Evolutionary conservation across 2,329 filamentous ascomycete genomes (phyloP).

Genomic region (Penicillium sp.): DNA sequence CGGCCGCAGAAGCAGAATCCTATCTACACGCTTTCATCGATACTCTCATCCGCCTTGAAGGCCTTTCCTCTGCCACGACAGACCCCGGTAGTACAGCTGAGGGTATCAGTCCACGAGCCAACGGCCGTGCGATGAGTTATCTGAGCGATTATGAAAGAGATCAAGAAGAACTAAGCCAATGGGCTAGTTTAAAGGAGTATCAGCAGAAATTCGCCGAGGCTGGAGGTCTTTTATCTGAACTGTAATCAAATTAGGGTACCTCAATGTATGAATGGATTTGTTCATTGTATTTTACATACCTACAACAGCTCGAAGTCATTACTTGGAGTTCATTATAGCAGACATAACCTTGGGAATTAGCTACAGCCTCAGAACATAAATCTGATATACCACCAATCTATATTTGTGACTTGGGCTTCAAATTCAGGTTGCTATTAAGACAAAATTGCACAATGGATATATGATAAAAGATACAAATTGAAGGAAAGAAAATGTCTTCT

Average conservation of each 20-base stretch:
- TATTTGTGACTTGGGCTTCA: too few species aligned
- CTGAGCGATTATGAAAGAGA: constrained; percentile 58
- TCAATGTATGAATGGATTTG: neutral
- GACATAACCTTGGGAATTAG: too few species aligned
- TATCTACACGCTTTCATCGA: constrained; percentile 72
- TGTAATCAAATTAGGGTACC: constrained; percentile 18
- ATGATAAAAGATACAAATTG: neutral
- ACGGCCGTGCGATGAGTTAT: constrained; percentile 37
- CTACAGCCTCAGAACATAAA: too few species aligned
- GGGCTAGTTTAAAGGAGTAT: constrained; percentile 77
- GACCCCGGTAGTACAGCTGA: constrained; percentile 32
- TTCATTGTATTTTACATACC: neutral
- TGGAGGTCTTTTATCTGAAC: constrained; percentile 50
- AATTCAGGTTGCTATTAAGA: neutral
- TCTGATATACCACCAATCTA: too few species aligned
- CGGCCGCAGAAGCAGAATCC: constrained; percentile 61
- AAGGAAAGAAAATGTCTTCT: neutral
- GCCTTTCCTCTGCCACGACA: constrained; percentile 43
- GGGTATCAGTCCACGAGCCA: constrained; percentile 44
- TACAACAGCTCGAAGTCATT: too few species aligned
- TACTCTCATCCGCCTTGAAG: constrained; percentile 72
- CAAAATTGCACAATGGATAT: neutral
- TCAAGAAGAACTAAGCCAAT: constrained; percentile 72
- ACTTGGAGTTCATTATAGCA: too few species aligned
- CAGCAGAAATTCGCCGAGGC: constrained; percentile 70